These are phyloP conservation scores for Penicillium simplicissimum DNA, from an alignment of 495 filamentous ascomycete genomes.

Conservation along the genomic window DNA sequence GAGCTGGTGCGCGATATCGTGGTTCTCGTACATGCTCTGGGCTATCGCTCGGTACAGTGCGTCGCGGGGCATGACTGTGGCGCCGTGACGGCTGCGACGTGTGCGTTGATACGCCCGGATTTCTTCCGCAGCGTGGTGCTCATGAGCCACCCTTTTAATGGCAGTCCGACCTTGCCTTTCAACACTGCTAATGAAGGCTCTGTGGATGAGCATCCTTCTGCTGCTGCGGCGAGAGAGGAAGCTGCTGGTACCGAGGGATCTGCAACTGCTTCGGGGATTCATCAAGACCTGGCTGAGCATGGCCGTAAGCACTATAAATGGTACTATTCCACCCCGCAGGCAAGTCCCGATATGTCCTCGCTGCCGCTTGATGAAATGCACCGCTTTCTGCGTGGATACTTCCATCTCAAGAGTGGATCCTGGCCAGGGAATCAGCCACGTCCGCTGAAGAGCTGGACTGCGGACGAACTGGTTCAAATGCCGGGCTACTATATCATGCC, in stretches of 20 bases:
- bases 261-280: slow-evolving; percentile 36
- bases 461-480: slow-evolving; percentile 55
- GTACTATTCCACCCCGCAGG: slow-evolving; percentile 62
- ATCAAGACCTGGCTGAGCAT: slow-evolving; percentile 53
- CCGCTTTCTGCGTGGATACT: slow-evolving; percentile 64
- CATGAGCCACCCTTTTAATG: slow-evolving; percentile 60
- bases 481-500: slow-evolving; percentile 73
- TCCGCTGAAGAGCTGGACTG: slow-evolving; percentile 55
- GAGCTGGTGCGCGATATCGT: slow-evolving; percentile 63
- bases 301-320: slow-evolving; percentile 67
- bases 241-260: too few relatives aligned
- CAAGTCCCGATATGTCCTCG: slow-evolving; percentile 59
- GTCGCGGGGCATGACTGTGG: slow-evolving; percentile 71
- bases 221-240: too few relatives aligned
- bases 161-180: slow-evolving; percentile 51
- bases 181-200: slow-evolving; percentile 38
- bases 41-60: slow-evolving; percentile 57
- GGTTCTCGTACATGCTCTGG: slow-evolving; percentile 59
- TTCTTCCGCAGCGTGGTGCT: slow-evolving; percentile 57
- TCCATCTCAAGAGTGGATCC: slow-evolving; percentile 66
- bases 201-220: slow-evolving; percentile 26
- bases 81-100: slow-evolving; percentile 57
- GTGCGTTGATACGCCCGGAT: slow-evolving; percentile 63
- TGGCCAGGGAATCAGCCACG: slow-evolving; percentile 56
- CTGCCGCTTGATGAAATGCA: slow-evolving; percentile 51